Base-by-base conservation (phyloP, 2,329 filamentous ascomycete species). In the Periglandula ipomoeae region DNA sequence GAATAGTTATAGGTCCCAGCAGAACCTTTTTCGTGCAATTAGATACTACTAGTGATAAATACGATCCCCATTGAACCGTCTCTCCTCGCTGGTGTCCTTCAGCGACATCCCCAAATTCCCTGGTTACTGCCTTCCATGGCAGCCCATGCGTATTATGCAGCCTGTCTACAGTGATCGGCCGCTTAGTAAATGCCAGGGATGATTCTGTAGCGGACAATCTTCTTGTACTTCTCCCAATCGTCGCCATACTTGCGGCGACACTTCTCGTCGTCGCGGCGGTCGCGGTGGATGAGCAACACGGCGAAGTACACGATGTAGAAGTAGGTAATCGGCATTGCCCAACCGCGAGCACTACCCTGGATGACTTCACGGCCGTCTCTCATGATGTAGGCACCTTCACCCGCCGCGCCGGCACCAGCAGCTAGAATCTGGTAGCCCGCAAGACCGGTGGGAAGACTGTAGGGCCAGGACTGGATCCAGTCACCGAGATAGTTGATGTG, bases 401-500 rank as follows among this genome's bases (percentile, higher is more conserved):
- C 70, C 17, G 66, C 58, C 7, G 71, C 69, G n/a, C 66, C 58
- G 7, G 71, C 68, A 17, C 75, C 76, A 1, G 74, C 72, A 3
- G 77, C 71, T 17, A 84, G 72, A 45, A 95, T 82, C 37, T 83
- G 72, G 64, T 91, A 95, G 11, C 90, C 90, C 0, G 89, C 85
- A 51, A 94, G 65, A 1, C 87, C 87, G 1, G 90, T 95, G 1
- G 91, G 90, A 39, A 96, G 74, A 55, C 82, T 88, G 68, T 93
- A 96, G 0, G 89, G 82, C 88, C 89, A 96, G 8, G 85, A 81
- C 80, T 95, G 90, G 56, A 93, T 75, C 90, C 90, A 96, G 70
- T 97, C 91, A 46, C 90, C 91, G 1, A 95, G 70, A 68, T 97
- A 96, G 72, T 96, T 97, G 75, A 96, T 91, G 68, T 97, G 91